These are phyloP conservation scores for Schizochytrium sp. DNA, from an alignment of 108 stramenopile species.

Conservation along the genomic window DNA sequence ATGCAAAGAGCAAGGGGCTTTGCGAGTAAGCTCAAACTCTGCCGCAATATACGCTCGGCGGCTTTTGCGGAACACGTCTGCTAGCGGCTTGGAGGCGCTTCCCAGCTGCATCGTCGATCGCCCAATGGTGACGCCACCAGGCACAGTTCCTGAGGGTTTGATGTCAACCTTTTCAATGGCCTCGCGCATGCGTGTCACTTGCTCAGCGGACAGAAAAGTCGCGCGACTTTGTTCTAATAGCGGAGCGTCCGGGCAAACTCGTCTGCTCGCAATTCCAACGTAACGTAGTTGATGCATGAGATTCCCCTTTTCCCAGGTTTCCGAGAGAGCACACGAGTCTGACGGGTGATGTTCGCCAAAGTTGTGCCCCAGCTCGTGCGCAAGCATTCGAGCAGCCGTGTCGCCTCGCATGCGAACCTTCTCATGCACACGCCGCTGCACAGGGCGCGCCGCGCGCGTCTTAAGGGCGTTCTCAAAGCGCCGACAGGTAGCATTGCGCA, in stretches of 20 bases:
- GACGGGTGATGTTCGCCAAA: constrained; percentile 1
- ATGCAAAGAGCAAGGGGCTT: neutral
- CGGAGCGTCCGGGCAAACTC: neutral
- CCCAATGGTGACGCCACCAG: neutral
- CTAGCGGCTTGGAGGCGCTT: neutral
- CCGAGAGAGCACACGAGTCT: neutral
- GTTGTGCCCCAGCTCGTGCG: neutral
- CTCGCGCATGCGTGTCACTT: neutral
- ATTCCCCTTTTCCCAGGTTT: neutral
- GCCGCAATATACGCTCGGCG: neutral
- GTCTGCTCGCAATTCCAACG: neutral
- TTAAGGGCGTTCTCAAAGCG: neutral
- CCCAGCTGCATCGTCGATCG: neutral
- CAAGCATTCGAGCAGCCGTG: neutral
- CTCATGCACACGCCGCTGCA: neutral
- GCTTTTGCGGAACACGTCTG: neutral
- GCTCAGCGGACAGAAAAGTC: neutral
- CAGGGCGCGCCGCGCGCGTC: neutral
- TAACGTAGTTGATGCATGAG: neutral
- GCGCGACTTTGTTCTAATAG: neutral
- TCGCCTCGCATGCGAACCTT: neutral
- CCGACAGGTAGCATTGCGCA: neutral
- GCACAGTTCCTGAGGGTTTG: neutral
- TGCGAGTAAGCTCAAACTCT: neutral
- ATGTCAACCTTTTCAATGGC: neutral